Evolutionary conservation across 805 yeast genomes (phyloP).

Genomic region (Yamadazyma akitaensis): DNA sequence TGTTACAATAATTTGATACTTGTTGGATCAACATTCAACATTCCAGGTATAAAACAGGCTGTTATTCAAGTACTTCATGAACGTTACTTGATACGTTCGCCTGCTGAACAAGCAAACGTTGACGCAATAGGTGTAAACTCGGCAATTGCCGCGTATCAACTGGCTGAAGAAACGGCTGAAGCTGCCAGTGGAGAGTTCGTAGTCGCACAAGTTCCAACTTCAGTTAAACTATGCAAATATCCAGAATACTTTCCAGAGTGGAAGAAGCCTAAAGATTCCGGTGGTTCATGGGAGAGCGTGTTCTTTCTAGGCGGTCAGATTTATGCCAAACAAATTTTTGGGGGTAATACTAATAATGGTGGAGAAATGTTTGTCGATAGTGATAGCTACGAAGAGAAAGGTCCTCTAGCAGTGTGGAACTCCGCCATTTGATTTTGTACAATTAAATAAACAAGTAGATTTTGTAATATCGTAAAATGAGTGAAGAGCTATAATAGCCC

Average conservation of each 20-base stretch:
- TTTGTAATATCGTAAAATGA: not conserved
- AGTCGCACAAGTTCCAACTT: slow-evolving; percentile 72
- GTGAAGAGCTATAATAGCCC: not conserved
- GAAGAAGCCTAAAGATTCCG: slow-evolving; percentile 54
- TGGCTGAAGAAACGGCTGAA: slow-evolving; percentile 33
- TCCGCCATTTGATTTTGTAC: slow-evolving; percentile 15
- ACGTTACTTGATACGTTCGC: slow-evolving; percentile 47
- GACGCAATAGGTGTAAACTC: slow-evolving; percentile 29
- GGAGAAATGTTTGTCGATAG: slow-evolving; percentile 64
- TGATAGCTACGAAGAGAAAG: slow-evolving; percentile 70
- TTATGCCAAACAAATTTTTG: slow-evolving; percentile 79
- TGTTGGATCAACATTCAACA: slow-evolving; percentile 72
- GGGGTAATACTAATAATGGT: slow-evolving; percentile 50
- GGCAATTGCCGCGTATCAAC: slow-evolving; percentile 43
- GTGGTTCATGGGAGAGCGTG: slow-evolving; percentile 69
- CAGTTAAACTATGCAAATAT: slow-evolving; percentile 61
- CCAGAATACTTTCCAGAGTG: slow-evolving; percentile 96
- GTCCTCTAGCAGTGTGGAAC: slow-evolving; percentile 85
- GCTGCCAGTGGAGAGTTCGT: slow-evolving; percentile 24
- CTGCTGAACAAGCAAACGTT: slow-evolving; percentile 22
- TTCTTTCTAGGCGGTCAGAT: slow-evolving; percentile 85
- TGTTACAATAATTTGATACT: slow-evolving; percentile 81
- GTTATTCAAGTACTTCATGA: slow-evolving; percentile 55
- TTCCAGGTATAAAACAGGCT: slow-evolving; percentile 74
- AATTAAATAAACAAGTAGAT: not conserved